Base-by-base conservation (phyloP, 495 filamentous ascomycete species). In the Aspergillus funiculosus region DNA sequence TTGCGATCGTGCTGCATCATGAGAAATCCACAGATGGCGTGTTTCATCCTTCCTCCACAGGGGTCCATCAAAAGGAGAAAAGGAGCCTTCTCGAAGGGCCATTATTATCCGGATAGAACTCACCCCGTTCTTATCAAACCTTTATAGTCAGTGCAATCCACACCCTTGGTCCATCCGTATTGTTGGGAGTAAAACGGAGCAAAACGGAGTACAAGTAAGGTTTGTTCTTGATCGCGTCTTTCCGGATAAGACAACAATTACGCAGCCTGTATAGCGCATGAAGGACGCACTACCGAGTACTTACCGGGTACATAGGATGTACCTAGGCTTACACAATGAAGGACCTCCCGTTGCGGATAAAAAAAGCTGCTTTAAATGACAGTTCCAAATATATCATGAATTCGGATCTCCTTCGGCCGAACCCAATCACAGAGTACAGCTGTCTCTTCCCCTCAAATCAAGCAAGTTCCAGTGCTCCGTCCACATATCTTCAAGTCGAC, bases 1-100 rank as follows among this genome's bases (percentile, higher is more conserved):
- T 7, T 11, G 13, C 9, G 4, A 22, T 11, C 14, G 28, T 9
- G n/a, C 21, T 11, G 8, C 26, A 25, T 3, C 18, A 28, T 20
- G n/a, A 30, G 43, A 38, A 22, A 43, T 31, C 19, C 14, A 30
- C 40, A 10, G 30, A 26, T 36, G 28, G 36, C 36, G 26, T 35
- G 36, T 47, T 47, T 39, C 35, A 47, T 1, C n/a, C 32, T 20
- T n/a, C 17, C 29, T 25, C 44, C 44, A 46, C 35, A 30, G n/a
- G 19, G 44, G 19, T 21, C 44, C 44, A 39, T 28, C 39, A 40
- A 25, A 39, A 36, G 19, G 27, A 40, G 18, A 24, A 47, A 39
- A 4, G 13, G 18, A 17, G 17, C 1, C 14, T 3, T 1, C 11
- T n/a, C 24, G 15, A 11, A 20, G 7, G n/a, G 24, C 10, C 6